phyloP scores from a whole-genome alignment of 192 early-diverging fungal genomes.

The Polychytrium aggregatum region DNA sequence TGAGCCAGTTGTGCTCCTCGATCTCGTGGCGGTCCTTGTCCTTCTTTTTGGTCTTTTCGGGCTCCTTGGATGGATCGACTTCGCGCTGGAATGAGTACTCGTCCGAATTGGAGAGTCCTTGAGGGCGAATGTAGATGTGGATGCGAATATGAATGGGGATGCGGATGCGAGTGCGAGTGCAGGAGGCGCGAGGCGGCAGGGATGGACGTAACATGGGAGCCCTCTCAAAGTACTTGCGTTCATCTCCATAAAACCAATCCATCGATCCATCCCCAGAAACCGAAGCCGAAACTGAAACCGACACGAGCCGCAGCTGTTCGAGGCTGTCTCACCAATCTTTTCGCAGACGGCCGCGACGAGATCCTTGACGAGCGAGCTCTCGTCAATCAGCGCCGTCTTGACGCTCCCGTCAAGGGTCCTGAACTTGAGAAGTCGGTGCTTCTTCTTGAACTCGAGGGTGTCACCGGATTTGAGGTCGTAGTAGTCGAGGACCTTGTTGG shows the following conservation, averaged over 20 bases:
- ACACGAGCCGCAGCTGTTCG: too few relatives aligned
- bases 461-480: conserved; percentile 48
- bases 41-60: too few relatives aligned
- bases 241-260: not conserved
- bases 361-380: conserved; percentile 21
- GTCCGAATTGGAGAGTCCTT: conserved; percentile 40
- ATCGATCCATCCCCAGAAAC: not conserved
- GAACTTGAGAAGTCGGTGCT: conserved; percentile 40
- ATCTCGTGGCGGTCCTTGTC: not conserved
- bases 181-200: too few relatives aligned
- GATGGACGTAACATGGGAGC: too few relatives aligned
- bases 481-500: conserved; percentile 39
- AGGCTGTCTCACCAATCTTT: conserved; percentile 38
- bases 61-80: too few relatives aligned
- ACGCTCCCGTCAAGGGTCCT: conserved; percentile 37
- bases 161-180: too few relatives aligned
- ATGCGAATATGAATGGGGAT: too few relatives aligned
- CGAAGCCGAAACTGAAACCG: not conserved
- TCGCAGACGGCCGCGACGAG: conserved; percentile 41
- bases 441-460: conserved; percentile 44
- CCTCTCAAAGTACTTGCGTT: not conserved
- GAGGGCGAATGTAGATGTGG: not conserved
- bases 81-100: conserved; percentile 45
- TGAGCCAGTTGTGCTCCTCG: conserved; percentile 27
- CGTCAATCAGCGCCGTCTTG: conserved; percentile 45